phyloP scores from a whole-genome alignment of 2,329 filamentous ascomycete species.

The Fusarium citri region DNA sequence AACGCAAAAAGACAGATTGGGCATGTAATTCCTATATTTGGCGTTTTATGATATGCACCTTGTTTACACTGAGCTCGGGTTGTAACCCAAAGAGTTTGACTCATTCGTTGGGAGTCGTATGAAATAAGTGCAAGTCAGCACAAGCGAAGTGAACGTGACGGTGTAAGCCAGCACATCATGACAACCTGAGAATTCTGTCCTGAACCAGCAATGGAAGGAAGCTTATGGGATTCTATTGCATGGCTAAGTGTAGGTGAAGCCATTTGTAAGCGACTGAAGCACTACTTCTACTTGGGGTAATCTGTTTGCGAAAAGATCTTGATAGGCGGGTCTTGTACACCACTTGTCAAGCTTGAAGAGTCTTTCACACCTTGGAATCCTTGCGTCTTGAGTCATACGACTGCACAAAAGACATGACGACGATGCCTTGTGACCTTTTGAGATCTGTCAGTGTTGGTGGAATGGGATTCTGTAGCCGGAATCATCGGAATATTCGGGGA shows the following conservation, averaged over 20 bases:
- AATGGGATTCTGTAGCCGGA: constrained; percentile 3
- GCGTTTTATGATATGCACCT: neutral
- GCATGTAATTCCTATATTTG: neutral
- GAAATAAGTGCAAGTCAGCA: constrained; percentile 8
- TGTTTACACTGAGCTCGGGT: neutral
- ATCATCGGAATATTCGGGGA: constrained; percentile 30
- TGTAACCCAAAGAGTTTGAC: neutral
- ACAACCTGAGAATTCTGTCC: neutral
- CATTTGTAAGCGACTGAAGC: constrained; percentile 1
- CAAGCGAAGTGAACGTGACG: neutral
- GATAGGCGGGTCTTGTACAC: neutral
- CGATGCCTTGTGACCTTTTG: constrained; percentile 21
- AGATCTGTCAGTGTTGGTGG: constrained; percentile 1
- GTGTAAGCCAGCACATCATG: constrained; percentile 4
- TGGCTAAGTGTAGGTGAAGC: neutral
- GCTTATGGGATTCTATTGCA: neutral
- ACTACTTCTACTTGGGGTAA: neutral
- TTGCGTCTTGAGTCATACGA: constrained; percentile 19
- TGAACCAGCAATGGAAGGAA: neutral
- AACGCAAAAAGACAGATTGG: neutral
- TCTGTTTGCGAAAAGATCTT: neutral
- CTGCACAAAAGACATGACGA: neutral
- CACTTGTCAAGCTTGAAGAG: neutral
- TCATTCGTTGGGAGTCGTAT: neutral
- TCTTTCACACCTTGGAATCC: neutral